phyloP scores from a whole-genome alignment of 1,284 basidiomycete genomes.

The Psilocybe mexicana region DNA sequence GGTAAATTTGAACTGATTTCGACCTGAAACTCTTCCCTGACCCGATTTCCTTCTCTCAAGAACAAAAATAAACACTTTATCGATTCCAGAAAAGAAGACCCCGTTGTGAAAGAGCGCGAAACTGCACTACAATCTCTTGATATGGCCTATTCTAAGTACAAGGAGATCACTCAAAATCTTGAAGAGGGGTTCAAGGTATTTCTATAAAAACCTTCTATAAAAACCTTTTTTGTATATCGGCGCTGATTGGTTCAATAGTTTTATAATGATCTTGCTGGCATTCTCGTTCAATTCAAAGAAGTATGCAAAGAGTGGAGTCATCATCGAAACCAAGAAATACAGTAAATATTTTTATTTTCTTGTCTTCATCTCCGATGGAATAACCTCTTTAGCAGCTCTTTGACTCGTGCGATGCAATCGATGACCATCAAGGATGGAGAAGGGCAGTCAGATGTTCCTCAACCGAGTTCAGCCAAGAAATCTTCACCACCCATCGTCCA shows the following conservation, averaged over 20 bases:
- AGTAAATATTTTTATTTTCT: constrained; percentile 31
- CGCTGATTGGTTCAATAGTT: constrained; percentile 49
- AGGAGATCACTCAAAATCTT: constrained; percentile 82
- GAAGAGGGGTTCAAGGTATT: constrained; percentile 85
- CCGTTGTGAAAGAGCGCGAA: constrained; percentile 81
- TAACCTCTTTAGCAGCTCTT: constrained; percentile 18
- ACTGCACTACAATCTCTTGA: constrained; percentile 86
- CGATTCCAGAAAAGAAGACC: constrained; percentile 78
- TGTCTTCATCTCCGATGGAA: not conserved
- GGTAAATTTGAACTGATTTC: constrained; percentile 38
- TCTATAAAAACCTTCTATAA: not conserved
- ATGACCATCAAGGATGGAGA: constrained; percentile 34
- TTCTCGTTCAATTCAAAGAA: constrained; percentile 75
- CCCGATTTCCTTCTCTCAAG: constrained; percentile 38
- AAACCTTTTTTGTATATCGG: too few relatives aligned
- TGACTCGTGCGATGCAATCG: constrained; percentile 38
- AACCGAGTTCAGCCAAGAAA: constrained; percentile 9
- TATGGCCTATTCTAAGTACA: constrained; percentile 85
- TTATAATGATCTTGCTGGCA: constrained; percentile 77
- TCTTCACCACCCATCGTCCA: constrained; percentile 11
- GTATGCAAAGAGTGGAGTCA: constrained; percentile 75
- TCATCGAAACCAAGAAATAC: constrained; percentile 66
- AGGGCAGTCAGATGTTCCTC: constrained; percentile 6
- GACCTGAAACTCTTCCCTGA: too few relatives aligned
- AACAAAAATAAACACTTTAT: constrained; percentile 77